A percentile compares a stretch with the other conserved stretches of the same genome.
phyloP scores from a whole-genome alignment of 1,284 basidiomycete species.

The Malassezia japonica region DNA sequence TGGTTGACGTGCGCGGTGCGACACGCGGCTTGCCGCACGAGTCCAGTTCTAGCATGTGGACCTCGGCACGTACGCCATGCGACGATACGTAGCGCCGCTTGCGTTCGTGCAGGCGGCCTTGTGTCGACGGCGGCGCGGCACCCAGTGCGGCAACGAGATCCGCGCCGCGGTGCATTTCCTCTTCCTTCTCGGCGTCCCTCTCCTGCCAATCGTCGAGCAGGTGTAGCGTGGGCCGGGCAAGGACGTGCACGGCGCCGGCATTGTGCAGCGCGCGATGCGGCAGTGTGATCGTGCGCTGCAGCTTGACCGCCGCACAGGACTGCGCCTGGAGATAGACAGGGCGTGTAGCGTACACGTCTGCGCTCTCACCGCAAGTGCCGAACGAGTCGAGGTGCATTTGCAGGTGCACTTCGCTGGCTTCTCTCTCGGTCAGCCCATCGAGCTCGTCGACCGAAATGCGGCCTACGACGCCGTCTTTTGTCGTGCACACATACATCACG shows the following conservation, averaged over 20 bases:
- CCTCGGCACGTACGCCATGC: neutral
- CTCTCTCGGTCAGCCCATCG: neutral
- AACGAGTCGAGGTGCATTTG: neutral
- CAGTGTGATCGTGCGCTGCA: too few relatives aligned
- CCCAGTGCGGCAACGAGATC: neutral
- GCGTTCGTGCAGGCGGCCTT: neutral
- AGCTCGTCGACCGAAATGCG: neutral
- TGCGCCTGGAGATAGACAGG: neutral
- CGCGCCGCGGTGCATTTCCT: neutral
- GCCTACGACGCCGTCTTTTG: neutral
- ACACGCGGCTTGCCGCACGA: neutral
- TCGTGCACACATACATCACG: neutral
- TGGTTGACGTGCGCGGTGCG: neutral
- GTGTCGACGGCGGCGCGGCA: neutral
- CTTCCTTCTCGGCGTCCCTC: neutral
- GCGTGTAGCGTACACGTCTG: slow-evolving; percentile 1
- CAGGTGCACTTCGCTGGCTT: neutral
- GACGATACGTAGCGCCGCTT: neutral
- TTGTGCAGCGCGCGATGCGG: neutral
- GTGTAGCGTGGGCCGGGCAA: slow-evolving; percentile 2
- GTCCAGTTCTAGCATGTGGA: neutral
- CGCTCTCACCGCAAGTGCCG: neutral
- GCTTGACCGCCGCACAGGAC: too few relatives aligned
- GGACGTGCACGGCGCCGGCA: neutral
- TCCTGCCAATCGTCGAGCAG: too few relatives aligned